These are phyloP conservation scores for Nannochloropsis granulata DNA, from an alignment of 108 stramenopile species.

Conservation along the genomic window DNA sequence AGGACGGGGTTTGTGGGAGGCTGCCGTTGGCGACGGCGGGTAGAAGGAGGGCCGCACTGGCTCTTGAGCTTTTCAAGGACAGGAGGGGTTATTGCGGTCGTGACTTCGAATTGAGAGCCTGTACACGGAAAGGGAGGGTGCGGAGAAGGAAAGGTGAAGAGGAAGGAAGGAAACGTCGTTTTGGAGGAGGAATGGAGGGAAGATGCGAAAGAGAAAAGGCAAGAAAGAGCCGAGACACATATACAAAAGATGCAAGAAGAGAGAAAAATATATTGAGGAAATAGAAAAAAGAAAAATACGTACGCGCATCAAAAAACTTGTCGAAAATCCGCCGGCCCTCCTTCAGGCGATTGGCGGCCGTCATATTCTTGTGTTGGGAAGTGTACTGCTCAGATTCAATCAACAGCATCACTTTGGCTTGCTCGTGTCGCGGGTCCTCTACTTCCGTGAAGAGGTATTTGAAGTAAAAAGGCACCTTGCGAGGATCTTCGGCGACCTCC, in stretches of 20 bases:
- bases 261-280: too few species aligned
- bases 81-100: neutral
- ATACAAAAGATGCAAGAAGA: too few species aligned
- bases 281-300: neutral
- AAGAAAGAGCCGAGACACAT: too few species aligned
- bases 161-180: too few species aligned
- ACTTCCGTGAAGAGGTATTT: neutral
- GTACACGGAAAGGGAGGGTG: neutral
- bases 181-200: too few species aligned
- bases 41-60: neutral
- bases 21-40: too few species aligned
- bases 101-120: neutral
- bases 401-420: neutral
- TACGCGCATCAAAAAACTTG: neutral
- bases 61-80: neutral
- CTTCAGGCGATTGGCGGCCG: neutral
- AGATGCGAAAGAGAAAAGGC: too few species aligned
- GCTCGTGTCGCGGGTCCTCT: neutral
- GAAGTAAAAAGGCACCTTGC: neutral
- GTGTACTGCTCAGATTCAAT: neutral
- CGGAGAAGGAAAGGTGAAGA: too few species aligned
- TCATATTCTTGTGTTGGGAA: neutral
- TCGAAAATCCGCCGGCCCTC: neutral
- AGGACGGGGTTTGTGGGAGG: neutral
- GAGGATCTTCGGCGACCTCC: neutral